Evolutionary conservation across 768 basidiomycete species (phyloP).

Genomic region (Mycena rebaudengoi): DNA sequence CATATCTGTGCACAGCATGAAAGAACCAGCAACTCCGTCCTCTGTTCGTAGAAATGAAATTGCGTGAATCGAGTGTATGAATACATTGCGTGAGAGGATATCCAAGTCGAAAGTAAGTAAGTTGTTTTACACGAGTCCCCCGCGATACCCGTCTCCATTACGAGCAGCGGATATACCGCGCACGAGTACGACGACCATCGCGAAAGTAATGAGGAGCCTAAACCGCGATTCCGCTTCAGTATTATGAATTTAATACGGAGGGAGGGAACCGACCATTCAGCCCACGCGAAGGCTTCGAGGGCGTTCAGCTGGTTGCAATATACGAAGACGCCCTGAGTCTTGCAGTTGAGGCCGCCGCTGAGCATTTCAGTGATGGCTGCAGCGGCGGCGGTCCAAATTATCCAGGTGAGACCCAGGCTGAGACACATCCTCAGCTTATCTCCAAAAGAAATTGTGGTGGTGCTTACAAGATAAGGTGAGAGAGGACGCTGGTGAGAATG

Average conservation of each 20-base stretch:
- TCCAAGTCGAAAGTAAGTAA: too few relatives aligned
- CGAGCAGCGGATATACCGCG: slow-evolving; percentile 67
- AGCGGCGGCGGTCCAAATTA: slow-evolving; percentile 81
- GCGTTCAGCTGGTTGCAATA: slow-evolving; percentile 87
- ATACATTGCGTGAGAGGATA: too few relatives aligned
- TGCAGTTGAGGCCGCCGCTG: slow-evolving; percentile 79
- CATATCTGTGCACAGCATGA: too few relatives aligned
- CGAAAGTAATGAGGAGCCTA: slow-evolving; percentile 69
- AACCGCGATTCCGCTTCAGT: too few relatives aligned
- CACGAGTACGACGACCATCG: slow-evolving; percentile 64
- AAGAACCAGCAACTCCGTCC: too few relatives aligned
- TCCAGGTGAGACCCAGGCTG: slow-evolving; percentile 76
- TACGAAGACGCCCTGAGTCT: slow-evolving; percentile 52
- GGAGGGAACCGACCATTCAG: too few relatives aligned
- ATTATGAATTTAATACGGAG: too few relatives aligned
- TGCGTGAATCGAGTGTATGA: too few relatives aligned
- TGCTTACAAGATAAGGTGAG: slow-evolving; percentile 74
- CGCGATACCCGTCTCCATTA: slow-evolving; percentile 73
- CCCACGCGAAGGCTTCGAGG: slow-evolving; percentile 78
- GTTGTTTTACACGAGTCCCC: slow-evolving; percentile 55
- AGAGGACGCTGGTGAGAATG: slow-evolving; percentile 65
- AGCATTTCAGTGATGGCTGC: slow-evolving; percentile 73
- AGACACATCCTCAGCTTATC: background rate
- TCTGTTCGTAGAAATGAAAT: too few relatives aligned
- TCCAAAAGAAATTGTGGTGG: slow-evolving; percentile 13